Evolutionary conservation across 2,329 filamentous ascomycete species (phyloP).

Genomic region (Alternaria rosae): DNA sequence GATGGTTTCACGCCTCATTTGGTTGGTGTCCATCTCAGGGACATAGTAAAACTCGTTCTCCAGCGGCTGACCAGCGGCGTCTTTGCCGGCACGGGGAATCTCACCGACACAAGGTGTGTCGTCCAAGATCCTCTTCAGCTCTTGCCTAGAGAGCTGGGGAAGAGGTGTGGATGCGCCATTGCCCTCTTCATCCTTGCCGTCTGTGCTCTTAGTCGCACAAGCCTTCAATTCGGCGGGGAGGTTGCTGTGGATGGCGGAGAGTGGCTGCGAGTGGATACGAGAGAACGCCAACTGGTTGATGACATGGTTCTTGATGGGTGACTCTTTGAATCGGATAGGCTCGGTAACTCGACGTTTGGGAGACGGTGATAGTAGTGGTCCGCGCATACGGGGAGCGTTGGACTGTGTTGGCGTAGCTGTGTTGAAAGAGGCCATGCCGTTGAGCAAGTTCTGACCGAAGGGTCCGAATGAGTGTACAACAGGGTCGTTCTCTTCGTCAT

Average conservation of each 20-base stretch:
- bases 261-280: constrained; percentile 85
- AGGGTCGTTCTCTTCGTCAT: constrained; percentile 91
- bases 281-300: constrained; percentile 96
- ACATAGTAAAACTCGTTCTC: constrained; percentile 99
- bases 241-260: constrained; percentile 87
- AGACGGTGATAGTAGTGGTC: constrained; percentile 40
- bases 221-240: constrained; percentile 70
- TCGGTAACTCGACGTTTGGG: constrained; percentile 38
- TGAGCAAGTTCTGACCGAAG: constrained; percentile 85
- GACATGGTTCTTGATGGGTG: constrained; percentile 79
- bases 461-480: constrained; percentile 91
- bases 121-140: constrained; percentile 76
- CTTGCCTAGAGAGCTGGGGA: constrained; percentile 46
- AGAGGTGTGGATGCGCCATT: constrained; percentile 30
- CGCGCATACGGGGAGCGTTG: constrained; percentile 37
- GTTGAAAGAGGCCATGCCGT: constrained; percentile 80
- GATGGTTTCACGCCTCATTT: constrained; percentile 79
- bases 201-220: constrained; percentile 30
- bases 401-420: constrained; percentile 62
- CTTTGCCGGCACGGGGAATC: constrained; percentile 89
- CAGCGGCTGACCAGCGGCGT: constrained; percentile 89
- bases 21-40: constrained; percentile 83
- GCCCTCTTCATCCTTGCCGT: constrained; percentile 30
- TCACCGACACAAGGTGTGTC: constrained; percentile 81
- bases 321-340: constrained; percentile 42